phyloP scores from a whole-genome alignment of 768 basidiomycete species.

The Symmetrospora coprosmae region DNA sequence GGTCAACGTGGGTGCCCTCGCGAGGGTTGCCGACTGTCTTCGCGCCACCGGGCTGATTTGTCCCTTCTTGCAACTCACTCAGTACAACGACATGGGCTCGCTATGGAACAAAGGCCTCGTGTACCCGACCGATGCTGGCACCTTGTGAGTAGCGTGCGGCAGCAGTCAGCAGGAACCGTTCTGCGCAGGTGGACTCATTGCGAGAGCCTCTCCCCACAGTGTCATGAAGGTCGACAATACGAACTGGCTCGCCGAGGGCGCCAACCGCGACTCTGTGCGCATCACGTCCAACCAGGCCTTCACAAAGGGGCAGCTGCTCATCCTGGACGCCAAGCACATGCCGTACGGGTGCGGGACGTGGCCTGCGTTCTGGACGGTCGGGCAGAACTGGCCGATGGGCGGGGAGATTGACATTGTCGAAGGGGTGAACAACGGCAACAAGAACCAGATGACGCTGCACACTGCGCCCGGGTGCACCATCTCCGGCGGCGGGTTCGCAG shows the following conservation, averaged over 20 bases:
- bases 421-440: constrained; percentile 54
- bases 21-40: too few relatives aligned
- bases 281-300: constrained; percentile 27
- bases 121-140: too few relatives aligned
- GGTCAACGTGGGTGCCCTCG: too few relatives aligned
- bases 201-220: neutral
- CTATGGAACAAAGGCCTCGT: neutral
- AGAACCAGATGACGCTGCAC: constrained; percentile 43
- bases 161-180: too few relatives aligned
- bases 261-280: constrained; percentile 31
- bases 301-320: constrained; percentile 27
- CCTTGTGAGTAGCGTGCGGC: too few relatives aligned
- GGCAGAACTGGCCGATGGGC: constrained; percentile 27
- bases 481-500: neutral
- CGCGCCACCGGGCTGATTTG: too few relatives aligned
- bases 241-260: constrained; percentile 25
- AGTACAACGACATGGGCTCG: neutral
- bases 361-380: constrained; percentile 22
- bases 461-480: constrained; percentile 13
- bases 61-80: too few relatives aligned
- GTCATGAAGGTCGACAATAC: constrained; percentile 32
- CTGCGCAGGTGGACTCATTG: too few relatives aligned
- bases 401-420: constrained; percentile 67
- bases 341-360: constrained; percentile 20
- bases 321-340: constrained; percentile 35